Evolutionary conservation across 306 rosid species (phyloP).

Genomic region (Dalbergia oliveri): DNA sequence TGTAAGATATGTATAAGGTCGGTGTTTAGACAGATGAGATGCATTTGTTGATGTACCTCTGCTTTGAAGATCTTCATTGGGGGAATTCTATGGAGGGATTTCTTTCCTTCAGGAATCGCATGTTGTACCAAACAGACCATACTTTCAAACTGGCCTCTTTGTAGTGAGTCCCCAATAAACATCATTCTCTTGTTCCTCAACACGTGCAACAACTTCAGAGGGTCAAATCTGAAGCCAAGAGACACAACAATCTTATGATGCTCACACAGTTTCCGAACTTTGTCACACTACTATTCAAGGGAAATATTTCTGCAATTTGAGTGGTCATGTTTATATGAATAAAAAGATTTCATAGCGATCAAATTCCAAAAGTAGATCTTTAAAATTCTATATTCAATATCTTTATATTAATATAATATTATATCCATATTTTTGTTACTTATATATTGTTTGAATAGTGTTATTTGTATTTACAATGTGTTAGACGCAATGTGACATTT

Average conservation of each 20-base stretch:
- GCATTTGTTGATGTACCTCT: slow-evolving; percentile 55
- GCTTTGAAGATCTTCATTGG: slow-evolving; percentile 84
- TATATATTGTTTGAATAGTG: too few relatives aligned
- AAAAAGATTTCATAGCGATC: background rate
- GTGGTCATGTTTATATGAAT: background rate
- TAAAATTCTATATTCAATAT: background rate
- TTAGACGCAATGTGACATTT: too few relatives aligned
- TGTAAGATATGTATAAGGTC: background rate
- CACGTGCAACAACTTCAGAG: slow-evolving; percentile 79
- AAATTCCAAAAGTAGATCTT: background rate
- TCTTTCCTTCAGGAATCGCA: slow-evolving; percentile 76
- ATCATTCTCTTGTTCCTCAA: slow-evolving; percentile 81
- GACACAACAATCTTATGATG: background rate
- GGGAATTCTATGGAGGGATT: slow-evolving; percentile 77
- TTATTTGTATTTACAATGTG: too few relatives aligned
- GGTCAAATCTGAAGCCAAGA: slow-evolving; percentile 68
- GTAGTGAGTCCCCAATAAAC: slow-evolving; percentile 92
- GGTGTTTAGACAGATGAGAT: background rate
- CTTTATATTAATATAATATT: too few relatives aligned
- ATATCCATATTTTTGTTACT: too few relatives aligned
- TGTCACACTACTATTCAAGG: slow-evolving; percentile 1
- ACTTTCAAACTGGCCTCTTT: slow-evolving; percentile 91
- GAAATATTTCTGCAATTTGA: background rate
- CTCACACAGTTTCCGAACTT: background rate
- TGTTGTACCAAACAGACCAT: slow-evolving; percentile 87